Conservation (phyloP, 257 asterid genomes). For the Plantago elongata region DNA sequence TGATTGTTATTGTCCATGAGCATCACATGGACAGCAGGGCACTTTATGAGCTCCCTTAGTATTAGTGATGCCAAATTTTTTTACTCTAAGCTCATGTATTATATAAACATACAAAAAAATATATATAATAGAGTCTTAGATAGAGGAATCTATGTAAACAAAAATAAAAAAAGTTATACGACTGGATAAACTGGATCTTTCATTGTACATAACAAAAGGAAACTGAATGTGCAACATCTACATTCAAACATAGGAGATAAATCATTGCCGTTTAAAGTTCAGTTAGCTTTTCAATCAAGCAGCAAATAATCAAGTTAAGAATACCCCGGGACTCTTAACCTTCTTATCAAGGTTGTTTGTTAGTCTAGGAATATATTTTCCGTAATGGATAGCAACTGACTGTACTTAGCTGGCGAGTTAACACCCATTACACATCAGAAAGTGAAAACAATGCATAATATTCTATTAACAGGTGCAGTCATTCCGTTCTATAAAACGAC, state of each 20-base stretch:
- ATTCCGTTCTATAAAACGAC: conserved; percentile 3
- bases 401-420: neutral
- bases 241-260: neutral
- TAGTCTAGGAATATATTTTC: neutral
- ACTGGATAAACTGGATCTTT: neutral
- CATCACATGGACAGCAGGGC: conserved; percentile 8
- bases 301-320: neutral
- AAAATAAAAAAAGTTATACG: neutral
- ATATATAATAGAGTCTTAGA: neutral
- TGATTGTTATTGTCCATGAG: neutral
- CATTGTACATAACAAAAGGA: conserved; percentile 1
- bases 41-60: too few species aligned
- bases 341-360: neutral
- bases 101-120: neutral
- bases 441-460: neutral
- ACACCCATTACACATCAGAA: too few species aligned
- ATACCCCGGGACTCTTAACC: conserved; percentile 2
- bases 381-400: neutral
- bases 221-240: conserved; percentile 13
- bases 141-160: neutral
- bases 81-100: neutral
- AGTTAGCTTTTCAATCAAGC: neutral
- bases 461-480: neutral
- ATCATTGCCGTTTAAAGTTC: neutral
- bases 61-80: neutral